A percentile compares a stretch with the other conserved stretches of the same genome.
Conservation (phyloP, 306 rosid genomes). For the Lathyrus tuberosus region DNA sequence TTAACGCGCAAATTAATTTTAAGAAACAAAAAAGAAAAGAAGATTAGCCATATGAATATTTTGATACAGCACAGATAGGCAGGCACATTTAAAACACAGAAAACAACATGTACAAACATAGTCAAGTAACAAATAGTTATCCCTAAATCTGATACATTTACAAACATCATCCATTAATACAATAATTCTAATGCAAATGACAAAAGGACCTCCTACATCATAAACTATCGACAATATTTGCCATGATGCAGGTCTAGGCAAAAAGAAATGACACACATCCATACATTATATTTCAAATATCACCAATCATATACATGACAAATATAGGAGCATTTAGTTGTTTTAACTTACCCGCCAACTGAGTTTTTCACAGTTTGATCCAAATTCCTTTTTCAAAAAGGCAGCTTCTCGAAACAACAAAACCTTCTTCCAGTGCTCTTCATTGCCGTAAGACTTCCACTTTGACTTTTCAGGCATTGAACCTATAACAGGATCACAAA, state of each 20-base stretch:
- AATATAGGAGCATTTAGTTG: background rate
- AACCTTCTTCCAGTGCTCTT: conserved; percentile 72
- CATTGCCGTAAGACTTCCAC: conserved; percentile 62
- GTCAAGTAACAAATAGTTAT: background rate
- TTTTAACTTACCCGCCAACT: conserved; percentile 63
- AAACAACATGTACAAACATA: conserved; percentile 7
- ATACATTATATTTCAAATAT: conserved; percentile 6
- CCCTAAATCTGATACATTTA: background rate
- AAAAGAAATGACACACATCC: conserved; percentile 5
- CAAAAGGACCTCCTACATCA: conserved; percentile 13
- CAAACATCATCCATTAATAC: background rate
- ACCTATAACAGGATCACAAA: conserved; percentile 66
- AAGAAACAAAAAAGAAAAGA: background rate
- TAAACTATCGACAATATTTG: conserved; percentile 11
- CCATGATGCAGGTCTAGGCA: background rate
- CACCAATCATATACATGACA: conserved; percentile 2
- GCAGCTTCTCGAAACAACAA: conserved; percentile 71
- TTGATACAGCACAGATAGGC: background rate
- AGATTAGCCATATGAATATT: conserved; percentile 4
- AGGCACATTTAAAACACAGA: background rate
- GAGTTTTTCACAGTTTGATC: conserved; percentile 49
- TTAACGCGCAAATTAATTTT: background rate
- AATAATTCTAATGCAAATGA: conserved; percentile 16
- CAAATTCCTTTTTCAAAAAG: conserved; percentile 47
- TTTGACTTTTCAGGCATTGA: conserved; percentile 65